Evolutionary conservation across 495 filamentous ascomycete genomes (phyloP).

Genomic region (Halenospora varia): DNA sequence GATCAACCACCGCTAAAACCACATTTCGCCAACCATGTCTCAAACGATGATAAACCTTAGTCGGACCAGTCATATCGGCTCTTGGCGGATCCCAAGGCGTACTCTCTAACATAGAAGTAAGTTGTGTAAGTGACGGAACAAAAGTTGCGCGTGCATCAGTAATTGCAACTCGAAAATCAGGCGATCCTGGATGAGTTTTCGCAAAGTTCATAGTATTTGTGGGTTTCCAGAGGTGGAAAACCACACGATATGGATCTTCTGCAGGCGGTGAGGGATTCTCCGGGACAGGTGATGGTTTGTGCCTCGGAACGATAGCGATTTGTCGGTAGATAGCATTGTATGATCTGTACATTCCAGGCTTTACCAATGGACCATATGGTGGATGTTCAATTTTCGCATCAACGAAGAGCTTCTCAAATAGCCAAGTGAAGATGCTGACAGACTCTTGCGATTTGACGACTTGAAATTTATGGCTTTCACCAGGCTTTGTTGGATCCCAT

Average conservation of each 20-base stretch:
- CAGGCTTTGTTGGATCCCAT: slow-evolving; percentile 9
- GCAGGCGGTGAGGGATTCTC: slow-evolving; percentile 17
- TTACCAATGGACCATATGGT: slow-evolving; percentile 63
- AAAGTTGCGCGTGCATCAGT: slow-evolving; percentile 66
- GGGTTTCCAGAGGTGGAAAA: slow-evolving; percentile 79
- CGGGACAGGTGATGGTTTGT: slow-evolving; percentile 51
- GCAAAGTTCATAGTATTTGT: slow-evolving; percentile 54
- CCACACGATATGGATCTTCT: slow-evolving; percentile 61
- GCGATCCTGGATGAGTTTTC: slow-evolving; percentile 68
- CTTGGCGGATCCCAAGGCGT: slow-evolving; percentile 61
- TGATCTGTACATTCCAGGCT: slow-evolving; percentile 71
- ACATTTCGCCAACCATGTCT: slow-evolving; percentile 84
- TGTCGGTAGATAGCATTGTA: slow-evolving; percentile 76
- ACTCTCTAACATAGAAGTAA: slow-evolving; percentile 63
- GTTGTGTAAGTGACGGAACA: slow-evolving; percentile 68
- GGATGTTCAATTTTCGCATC: slow-evolving; percentile 14
- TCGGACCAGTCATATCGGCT: slow-evolving; percentile 40
- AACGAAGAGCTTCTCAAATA: slow-evolving; percentile 20
- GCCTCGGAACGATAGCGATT: slow-evolving; percentile 67
- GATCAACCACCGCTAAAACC: slow-evolving; percentile 81
- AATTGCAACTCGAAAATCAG: slow-evolving; percentile 81
- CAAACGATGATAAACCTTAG: slow-evolving; percentile 56
- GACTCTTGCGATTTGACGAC: not conserved
- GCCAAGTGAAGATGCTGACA: slow-evolving; percentile 21
- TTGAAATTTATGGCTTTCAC: not conserved